Percentiles rank a stretch among this genome's conserved stretches.
phyloP scores from a whole-genome alignment of 192 early-diverging fungal genomes.

The Thamnidium elegans region DNA sequence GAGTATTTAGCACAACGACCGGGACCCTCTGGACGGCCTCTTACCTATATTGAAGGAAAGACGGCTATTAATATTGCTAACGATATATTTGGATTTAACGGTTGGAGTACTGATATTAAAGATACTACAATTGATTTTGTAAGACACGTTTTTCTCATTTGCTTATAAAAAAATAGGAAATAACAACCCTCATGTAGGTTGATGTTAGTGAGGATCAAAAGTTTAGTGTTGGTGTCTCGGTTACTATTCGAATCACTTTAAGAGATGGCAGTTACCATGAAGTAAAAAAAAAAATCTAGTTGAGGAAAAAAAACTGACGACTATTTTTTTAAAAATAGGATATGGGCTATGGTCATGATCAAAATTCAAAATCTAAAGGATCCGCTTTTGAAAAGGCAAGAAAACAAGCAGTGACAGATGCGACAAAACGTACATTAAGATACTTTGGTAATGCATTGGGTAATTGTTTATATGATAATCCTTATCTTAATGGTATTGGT shows the following conservation, averaged over 20 bases:
- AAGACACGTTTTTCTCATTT: slow-evolving; percentile 10
- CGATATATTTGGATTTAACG: slow-evolving; percentile 92
- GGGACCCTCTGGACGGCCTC: slow-evolving; percentile 4
- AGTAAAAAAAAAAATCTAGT: slow-evolving; percentile 34
- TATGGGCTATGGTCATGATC: slow-evolving; percentile 80
- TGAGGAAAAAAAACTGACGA: not conserved
- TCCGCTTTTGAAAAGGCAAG: slow-evolving; percentile 85
- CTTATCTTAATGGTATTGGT: slow-evolving; percentile 74
- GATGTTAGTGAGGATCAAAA: slow-evolving; percentile 50
- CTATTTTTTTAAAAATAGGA: slow-evolving; percentile 51
- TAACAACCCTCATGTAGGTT: slow-evolving; percentile 14
- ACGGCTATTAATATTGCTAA: slow-evolving; percentile 85
- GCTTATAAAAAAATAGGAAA: not conserved
- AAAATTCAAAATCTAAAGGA: slow-evolving; percentile 74
- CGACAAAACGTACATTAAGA: slow-evolving; percentile 80
- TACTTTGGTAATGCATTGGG: slow-evolving; percentile 62
- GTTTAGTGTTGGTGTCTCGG: slow-evolving; percentile 67
- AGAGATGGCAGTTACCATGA: slow-evolving; percentile 87
- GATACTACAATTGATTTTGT: slow-evolving; percentile 79
- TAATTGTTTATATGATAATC: slow-evolving; percentile 19
- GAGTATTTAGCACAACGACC: slow-evolving; percentile 12
- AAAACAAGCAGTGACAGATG: slow-evolving; percentile 92
- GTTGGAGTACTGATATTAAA: slow-evolving; percentile 80
- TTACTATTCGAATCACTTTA: slow-evolving; percentile 77
- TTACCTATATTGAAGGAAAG: slow-evolving; percentile 62